Evolutionary conservation across 805 yeast species (phyloP).

Genomic region (Yarrowia yakushimensis): DNA sequence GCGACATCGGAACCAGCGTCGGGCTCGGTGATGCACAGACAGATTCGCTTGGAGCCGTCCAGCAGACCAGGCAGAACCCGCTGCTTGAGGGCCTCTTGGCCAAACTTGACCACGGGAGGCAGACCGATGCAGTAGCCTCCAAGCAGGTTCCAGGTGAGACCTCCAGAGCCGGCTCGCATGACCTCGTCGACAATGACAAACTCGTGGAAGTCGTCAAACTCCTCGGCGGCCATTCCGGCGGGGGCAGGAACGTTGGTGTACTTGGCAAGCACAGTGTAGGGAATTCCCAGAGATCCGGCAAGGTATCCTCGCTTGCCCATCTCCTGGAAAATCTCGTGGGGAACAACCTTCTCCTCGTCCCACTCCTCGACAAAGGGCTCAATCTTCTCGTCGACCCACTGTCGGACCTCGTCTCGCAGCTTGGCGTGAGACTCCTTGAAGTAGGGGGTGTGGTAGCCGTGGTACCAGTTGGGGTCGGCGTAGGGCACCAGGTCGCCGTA

Average conservation of each 20-base stretch:
- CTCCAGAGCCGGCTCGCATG: constrained; percentile 43
- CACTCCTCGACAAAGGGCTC: constrained; percentile 44
- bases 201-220: constrained; percentile 43
- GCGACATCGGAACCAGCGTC: constrained; percentile 47
- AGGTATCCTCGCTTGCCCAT: constrained; percentile 43
- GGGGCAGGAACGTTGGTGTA: constrained; percentile 39
- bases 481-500: constrained; percentile 39
- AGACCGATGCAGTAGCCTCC: constrained; percentile 45
- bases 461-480: constrained; percentile 43
- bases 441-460: constrained; percentile 41
- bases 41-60: constrained; percentile 41
- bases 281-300: constrained; percentile 41
- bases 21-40: constrained; percentile 45
- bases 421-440: constrained; percentile 43
- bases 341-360: constrained; percentile 42
- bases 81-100: constrained; percentile 36
- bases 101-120: constrained; percentile 42
- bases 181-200: constrained; percentile 41
- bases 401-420: constrained; percentile 42
- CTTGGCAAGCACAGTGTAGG: constrained; percentile 37
- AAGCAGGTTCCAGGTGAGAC: constrained; percentile 41
- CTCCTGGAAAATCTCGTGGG: constrained; percentile 36
- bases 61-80: constrained; percentile 41
- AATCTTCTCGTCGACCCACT: constrained; percentile 40
- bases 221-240: constrained; percentile 41